Percentiles rank a stretch among this genome's conserved stretches.
These are phyloP conservation scores for Metschnikowia matae DNA, from an alignment of 805 yeast genomes.

Conservation along the genomic window DNA sequence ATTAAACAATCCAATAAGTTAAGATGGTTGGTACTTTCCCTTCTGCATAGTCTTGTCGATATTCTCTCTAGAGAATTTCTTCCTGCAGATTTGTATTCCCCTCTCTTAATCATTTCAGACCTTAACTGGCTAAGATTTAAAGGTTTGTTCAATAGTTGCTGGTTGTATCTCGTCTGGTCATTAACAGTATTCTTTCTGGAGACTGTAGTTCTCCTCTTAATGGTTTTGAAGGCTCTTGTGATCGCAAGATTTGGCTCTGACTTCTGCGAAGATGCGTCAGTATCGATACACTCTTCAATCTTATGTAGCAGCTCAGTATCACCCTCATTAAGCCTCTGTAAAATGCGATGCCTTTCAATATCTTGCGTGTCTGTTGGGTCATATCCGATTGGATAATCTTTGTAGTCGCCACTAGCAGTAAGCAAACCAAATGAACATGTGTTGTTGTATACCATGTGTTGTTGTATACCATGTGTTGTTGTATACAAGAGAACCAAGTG, in stretches of 20 bases:
- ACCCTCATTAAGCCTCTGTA: slow-evolving; percentile 28
- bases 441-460: no score
- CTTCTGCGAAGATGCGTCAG: slow-evolving; percentile 8
- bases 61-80: slow-evolving; percentile 38
- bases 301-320: slow-evolving; percentile 34
- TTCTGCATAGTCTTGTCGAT: no score
- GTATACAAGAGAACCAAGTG: no score
- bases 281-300: slow-evolving; percentile 27
- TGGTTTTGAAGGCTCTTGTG: slow-evolving; percentile 29
- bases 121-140: slow-evolving; percentile 33
- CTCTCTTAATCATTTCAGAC: slow-evolving; percentile 34
- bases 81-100: slow-evolving; percentile 31
- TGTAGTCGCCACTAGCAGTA: slow-evolving; percentile 49
- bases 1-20: no score
- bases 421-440: no score
- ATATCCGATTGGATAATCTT: slow-evolving; percentile 44
- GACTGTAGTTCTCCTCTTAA: slow-evolving; percentile 31
- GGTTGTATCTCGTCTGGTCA: slow-evolving; percentile 18
- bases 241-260: slow-evolving; percentile 14
- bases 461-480: no score
- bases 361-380: slow-evolving; percentile 51
- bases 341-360: slow-evolving; percentile 35
- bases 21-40: no score
- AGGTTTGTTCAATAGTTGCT: slow-evolving; percentile 29
- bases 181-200: slow-evolving; percentile 19